Evolutionary conservation across 768 basidiomycete genomes (phyloP).

Genomic region (Asterophora parasitica): DNA sequence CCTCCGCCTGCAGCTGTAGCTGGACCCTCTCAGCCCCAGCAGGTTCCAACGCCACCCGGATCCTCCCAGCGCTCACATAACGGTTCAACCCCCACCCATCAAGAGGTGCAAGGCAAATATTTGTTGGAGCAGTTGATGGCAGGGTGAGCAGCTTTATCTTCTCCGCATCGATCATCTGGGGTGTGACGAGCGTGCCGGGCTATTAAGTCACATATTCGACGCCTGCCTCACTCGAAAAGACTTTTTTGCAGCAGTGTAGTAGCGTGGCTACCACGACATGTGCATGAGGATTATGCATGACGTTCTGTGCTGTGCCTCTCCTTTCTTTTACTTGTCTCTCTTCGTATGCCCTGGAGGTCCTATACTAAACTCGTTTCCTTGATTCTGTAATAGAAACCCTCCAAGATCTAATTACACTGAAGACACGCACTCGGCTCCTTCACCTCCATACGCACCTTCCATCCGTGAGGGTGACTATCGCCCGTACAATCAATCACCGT

Average conservation of each 20-base stretch:
- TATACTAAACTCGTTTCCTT: slow-evolving; percentile 15
- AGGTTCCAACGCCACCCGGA: slow-evolving; percentile 67
- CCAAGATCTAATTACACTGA: slow-evolving; percentile 50
- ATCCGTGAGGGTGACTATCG: slow-evolving; percentile 46
- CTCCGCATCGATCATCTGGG: not conserved
- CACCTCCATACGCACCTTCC: slow-evolving; percentile 42
- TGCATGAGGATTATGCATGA: slow-evolving; percentile 7
- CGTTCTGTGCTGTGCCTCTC: slow-evolving; percentile 18
- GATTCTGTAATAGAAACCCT: slow-evolving; percentile 33
- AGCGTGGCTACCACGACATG: not conserved
- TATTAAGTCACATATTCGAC: not conserved
- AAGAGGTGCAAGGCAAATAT: slow-evolving; percentile 67
- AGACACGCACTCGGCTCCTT: slow-evolving; percentile 33
- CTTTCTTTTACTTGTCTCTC: slow-evolving; percentile 20
- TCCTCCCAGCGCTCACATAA: slow-evolving; percentile 52
- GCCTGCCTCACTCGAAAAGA: not conserved
- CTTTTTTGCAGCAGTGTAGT: too few relatives aligned
- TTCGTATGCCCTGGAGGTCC: slow-evolving; percentile 10
- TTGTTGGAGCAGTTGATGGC: slow-evolving; percentile 79
- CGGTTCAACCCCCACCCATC: slow-evolving; percentile 47
- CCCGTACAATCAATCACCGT: slow-evolving; percentile 33
- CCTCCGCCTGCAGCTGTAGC: slow-evolving; percentile 24
- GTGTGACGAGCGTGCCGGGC: not conserved
- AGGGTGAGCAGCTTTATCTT: slow-evolving; percentile 48
- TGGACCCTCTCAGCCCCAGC: slow-evolving; percentile 39